Conservation (phyloP, 257 asterid species). For the Capsicum baccatum region DNA sequence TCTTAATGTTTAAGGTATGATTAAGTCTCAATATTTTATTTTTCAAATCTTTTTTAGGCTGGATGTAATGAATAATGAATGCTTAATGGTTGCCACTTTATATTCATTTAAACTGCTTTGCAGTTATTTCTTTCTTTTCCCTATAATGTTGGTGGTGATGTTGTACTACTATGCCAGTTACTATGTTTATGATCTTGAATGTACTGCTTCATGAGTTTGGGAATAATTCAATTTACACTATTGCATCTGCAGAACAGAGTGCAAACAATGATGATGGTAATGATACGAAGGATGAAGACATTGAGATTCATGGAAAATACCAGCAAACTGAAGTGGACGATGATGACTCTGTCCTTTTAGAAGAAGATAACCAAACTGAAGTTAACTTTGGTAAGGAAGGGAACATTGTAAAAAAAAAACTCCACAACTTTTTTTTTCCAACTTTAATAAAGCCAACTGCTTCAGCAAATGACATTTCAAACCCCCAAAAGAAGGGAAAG, state of each 20-base stretch:
- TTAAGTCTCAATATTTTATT: not conserved
- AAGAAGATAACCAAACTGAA: slow-evolving; percentile 37
- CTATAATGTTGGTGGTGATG: too few species aligned
- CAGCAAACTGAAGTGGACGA: slow-evolving; percentile 25
- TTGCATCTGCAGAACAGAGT: slow-evolving; percentile 60
- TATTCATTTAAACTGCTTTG: not conserved
- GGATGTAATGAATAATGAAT: not conserved
- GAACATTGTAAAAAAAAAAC: slow-evolving; percentile 71
- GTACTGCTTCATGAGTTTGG: too few species aligned
- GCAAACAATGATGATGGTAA: slow-evolving; percentile 44
- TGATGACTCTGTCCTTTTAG: too few species aligned
- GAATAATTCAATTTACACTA: not conserved
- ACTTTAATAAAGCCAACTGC: slow-evolving; percentile 45
- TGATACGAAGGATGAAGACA: slow-evolving; percentile 55
- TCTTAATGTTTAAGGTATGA: not conserved
- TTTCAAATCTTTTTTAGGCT: not conserved
- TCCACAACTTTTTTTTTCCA: slow-evolving; percentile 57
- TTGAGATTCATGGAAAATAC: slow-evolving; percentile 47
- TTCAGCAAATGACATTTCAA: slow-evolving; percentile 41
- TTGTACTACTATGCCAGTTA: too few species aligned
- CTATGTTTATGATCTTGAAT: too few species aligned
- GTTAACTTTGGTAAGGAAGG: slow-evolving; percentile 73
- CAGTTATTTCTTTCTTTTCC: too few species aligned
- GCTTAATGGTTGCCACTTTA: slow-evolving; percentile 3
- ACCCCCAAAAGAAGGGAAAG: slow-evolving; percentile 41